Evolutionary conservation across 2,329 filamentous ascomycete species (phyloP).

Genomic region (Fonsecaea pugnacius): DNA sequence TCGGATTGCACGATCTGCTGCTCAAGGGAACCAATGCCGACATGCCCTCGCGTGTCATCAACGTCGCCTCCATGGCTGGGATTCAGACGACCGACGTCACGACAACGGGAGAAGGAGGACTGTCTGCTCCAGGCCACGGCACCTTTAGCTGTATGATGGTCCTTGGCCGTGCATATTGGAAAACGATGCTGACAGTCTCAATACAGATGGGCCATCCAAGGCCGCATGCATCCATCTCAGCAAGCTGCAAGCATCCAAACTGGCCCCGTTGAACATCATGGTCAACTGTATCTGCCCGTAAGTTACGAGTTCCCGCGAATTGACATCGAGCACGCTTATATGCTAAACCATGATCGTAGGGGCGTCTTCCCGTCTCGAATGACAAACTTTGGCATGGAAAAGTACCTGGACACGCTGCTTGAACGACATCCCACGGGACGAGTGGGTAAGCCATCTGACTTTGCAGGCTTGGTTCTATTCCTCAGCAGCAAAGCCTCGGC

Average conservation of each 20-base stretch:
- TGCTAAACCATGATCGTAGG: conserved; percentile 43
- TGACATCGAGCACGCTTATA: neutral
- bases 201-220: conserved; percentile 55
- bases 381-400: conserved; percentile 59
- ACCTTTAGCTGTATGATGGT: conserved; percentile 52
- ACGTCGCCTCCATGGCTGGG: conserved; percentile 57
- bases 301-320: conserved; percentile 1
- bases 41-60: conserved; percentile 56
- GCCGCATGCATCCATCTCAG: conserved; percentile 59
- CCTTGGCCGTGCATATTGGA: neutral
- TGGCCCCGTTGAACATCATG: conserved; percentile 59
- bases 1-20: conserved; percentile 54
- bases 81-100: conserved; percentile 54
- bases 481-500: conserved; percentile 47
- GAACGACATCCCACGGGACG: conserved; percentile 52
- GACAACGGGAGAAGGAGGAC: conserved; percentile 52
- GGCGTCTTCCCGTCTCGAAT: conserved; percentile 59
- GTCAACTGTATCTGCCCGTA: conserved; percentile 50
- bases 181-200: conserved; percentile 9
- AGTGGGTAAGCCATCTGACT: conserved; percentile 54
- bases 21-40: conserved; percentile 51
- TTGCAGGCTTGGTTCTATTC: conserved; percentile 54
- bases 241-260: conserved; percentile 56
- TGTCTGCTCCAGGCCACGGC: conserved; percentile 57
- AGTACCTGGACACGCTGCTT: conserved; percentile 55